Evolutionary conservation across 257 asterid species (phyloP), one percentile per base, ranked within the genome.

Genomic region (Cruciata laevipes): DNA sequence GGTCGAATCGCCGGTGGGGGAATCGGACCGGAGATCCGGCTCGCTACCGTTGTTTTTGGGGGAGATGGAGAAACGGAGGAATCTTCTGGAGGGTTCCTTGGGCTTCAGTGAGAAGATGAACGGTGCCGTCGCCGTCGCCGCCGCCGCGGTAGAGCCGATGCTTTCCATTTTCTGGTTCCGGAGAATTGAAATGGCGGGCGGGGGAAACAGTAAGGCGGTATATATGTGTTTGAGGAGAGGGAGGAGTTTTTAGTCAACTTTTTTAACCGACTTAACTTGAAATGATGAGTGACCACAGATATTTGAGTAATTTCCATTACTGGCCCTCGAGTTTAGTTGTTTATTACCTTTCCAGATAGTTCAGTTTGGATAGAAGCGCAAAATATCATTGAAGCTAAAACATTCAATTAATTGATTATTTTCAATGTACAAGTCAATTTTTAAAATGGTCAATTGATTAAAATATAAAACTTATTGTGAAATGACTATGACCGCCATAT

Each of bases 51-150:
- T 78, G 75, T 71, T 82, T 79, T 83, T 85, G 68, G 87, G 86
- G 73, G 85, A 71, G 71, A 80, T 32, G 74, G 92, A 79, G 79
- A 82, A 86, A 12, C 95, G 87, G 74, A 82, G 74, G 73, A 71
- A 42, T 17, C 87, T 75, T 17, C 87, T 80, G 27, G 79, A 65
- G 61, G 95, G 55, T 16, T 77, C 79, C 51, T 74, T 85, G 23
- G 75, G 67, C 76, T 79, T 83, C 7, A 81, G 79, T 33, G 85
- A 73, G 74, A 86, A 84, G 1, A 83, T 52, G 66, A 90, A 85
- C 23, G 81, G 79, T 61, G 92, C 70, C 23, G 82, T 74, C 57
- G 92, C 70, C 23, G 82, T 74, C 57, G 73, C 63, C 68, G 87
- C 55, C 52, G 89, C 20, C 21, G 62, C 69, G 27, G 69, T 66